Percentiles rank a stretch among this genome's conserved stretches.
phyloP scores from a whole-genome alignment of 176 grass and related monocot species.

The Oryza coarctata region DNA sequence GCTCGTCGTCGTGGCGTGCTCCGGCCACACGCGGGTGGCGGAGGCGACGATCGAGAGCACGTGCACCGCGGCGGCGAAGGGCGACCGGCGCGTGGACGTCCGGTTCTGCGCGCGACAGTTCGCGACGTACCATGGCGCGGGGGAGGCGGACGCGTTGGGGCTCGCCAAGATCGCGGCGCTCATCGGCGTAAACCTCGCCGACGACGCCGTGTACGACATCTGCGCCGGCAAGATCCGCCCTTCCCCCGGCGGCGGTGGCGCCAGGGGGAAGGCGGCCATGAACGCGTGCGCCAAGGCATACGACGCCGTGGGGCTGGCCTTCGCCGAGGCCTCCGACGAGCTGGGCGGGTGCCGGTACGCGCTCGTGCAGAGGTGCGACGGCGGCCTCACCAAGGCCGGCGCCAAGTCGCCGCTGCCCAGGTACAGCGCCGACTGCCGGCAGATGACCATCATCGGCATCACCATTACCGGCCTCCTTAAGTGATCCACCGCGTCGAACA shows the following conservation, averaged over 20 bases:
- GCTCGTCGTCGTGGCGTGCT: background rate
- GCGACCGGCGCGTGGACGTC: conserved; percentile 22
- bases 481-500: conserved; percentile 10
- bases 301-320: conserved; percentile 29
- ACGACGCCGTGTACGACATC: conserved; percentile 43
- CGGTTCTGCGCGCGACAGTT: conserved; percentile 38
- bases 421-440: conserved; percentile 28
- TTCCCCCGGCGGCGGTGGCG: background rate
- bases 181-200: conserved; percentile 42
- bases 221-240: conserved; percentile 25
- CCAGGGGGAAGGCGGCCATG: conserved; percentile 12
- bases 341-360: conserved; percentile 16
- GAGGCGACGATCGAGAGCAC: conserved; percentile 49
- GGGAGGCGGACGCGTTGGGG: conserved; percentile 44
- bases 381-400: background rate
- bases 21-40: background rate
- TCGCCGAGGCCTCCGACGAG: conserved; percentile 43
- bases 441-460: conserved; percentile 37
- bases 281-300: conserved; percentile 29
- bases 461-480: conserved; percentile 42
- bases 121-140: conserved; percentile 30
- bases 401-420: conserved; percentile 12
- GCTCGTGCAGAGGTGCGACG: conserved; percentile 31
- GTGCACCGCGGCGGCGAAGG: conserved; percentile 27
- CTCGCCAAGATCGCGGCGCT: conserved; percentile 35